phyloP scores from a whole-genome alignment of 2,329 filamentous ascomycete genomes.

The Grosmannia serpens region DNA sequence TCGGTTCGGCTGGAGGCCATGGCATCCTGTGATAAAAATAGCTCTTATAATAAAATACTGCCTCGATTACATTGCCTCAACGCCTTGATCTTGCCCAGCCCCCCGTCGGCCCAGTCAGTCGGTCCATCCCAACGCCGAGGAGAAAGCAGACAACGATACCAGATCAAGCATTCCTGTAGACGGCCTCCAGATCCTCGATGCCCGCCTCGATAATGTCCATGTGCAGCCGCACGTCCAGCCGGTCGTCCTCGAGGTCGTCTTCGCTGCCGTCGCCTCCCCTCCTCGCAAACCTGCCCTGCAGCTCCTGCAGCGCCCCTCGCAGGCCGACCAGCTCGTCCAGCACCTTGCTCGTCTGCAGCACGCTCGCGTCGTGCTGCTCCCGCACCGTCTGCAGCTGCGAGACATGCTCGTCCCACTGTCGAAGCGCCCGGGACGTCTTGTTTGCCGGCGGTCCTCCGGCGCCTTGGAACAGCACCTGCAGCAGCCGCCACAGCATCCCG shows the following conservation, averaged over 20 bases:
- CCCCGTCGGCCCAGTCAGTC: too few relatives aligned
- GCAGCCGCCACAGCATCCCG: background rate
- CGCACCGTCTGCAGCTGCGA: slow-evolving; percentile 3
- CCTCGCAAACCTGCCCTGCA: background rate
- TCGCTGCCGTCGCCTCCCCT: background rate
- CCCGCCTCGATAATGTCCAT: slow-evolving; percentile 7
- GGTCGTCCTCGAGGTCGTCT: background rate
- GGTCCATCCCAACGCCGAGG: background rate
- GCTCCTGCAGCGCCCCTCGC: background rate
- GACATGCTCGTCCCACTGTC: slow-evolving; percentile 4
- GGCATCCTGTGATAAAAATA: too few relatives aligned
- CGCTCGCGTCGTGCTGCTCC: background rate
- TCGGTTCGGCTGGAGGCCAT: too few relatives aligned
- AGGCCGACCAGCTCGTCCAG: slow-evolving; percentile 6
- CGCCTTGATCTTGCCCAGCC: too few relatives aligned
- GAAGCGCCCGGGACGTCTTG: background rate
- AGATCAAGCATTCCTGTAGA: too few relatives aligned
- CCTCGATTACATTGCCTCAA: too few relatives aligned
- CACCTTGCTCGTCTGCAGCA: background rate
- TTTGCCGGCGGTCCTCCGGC: background rate
- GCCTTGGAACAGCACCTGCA: background rate
- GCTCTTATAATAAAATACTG: too few relatives aligned
- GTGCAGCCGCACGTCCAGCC: slow-evolving; percentile 6
- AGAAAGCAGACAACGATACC: background rate
- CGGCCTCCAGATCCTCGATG: slow-evolving; percentile 1